Percentiles rank a stretch among this genome's conserved stretches.
Evolutionary conservation across 306 rosid genomes (phyloP).

Genomic region (Fragaria ananassa): DNA sequence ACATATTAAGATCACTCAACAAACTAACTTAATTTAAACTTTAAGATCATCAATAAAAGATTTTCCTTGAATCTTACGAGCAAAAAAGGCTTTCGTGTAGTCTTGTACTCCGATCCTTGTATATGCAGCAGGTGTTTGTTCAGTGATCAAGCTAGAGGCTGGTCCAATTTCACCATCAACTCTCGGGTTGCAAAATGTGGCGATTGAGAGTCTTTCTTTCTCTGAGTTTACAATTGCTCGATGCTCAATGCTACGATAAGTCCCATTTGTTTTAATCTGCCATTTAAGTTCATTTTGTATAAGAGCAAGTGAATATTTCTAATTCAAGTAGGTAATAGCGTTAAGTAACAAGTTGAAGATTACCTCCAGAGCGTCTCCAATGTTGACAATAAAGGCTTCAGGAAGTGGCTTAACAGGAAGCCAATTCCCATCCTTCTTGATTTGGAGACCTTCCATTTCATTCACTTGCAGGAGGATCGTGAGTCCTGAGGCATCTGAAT

Average conservation of each 20-base stretch:
- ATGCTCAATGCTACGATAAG: conserved; percentile 33
- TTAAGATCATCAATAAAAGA: conserved; percentile 13
- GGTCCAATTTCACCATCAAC: conserved; percentile 20
- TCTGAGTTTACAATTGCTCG: conserved; percentile 23
- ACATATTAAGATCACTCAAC: background rate
- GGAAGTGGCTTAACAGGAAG: conserved; percentile 24
- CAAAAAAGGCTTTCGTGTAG: background rate
- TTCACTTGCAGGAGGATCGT: conserved; percentile 40
- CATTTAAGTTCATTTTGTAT: background rate
- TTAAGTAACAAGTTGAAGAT: background rate
- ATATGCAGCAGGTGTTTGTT: conserved; percentile 25
- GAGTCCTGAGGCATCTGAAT: conserved; percentile 36
- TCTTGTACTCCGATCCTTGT: background rate
- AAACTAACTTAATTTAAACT: background rate
- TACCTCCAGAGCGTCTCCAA: conserved; percentile 40
- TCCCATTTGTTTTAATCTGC: conserved; percentile 29
- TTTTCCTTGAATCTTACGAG: conserved; percentile 22
- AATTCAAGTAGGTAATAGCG: background rate
- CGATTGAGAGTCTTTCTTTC: conserved; percentile 31
- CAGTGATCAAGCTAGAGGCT: conserved; percentile 19
- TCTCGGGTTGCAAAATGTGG: conserved; percentile 19
- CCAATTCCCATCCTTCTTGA: conserved; percentile 39
- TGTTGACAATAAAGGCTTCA: conserved; percentile 27
- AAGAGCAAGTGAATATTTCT: background rate
- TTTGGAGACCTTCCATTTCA: conserved; percentile 34